Base-by-base conservation (phyloP, 345 rosid species). In the Trapa incisa region DNA sequence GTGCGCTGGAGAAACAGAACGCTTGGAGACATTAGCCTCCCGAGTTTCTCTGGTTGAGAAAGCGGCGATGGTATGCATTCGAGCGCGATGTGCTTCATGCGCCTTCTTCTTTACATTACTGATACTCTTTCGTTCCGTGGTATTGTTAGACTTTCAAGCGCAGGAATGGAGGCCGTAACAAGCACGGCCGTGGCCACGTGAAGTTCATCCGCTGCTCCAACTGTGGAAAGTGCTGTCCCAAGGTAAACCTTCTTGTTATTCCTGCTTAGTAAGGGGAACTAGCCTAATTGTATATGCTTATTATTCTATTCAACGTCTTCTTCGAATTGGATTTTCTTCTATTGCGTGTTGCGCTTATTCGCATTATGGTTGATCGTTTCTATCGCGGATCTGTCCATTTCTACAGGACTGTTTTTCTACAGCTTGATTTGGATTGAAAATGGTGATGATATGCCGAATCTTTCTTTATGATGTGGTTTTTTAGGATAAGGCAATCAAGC, bases 101-200 rank as follows among this genome's bases (percentile, higher is more conserved):
- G 7, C 8, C 60, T 54, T 0, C 32, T 35, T 14, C 52, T 0
- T 52, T 29, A 67, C 52, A 39, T 35, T 38, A 1, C 47, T 39
- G 4, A 13, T 50, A 3, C n/a, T 47, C 16, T 15, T 47, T 54
- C 37, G 45, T n/a, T 41, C 37, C 17, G 16, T 53, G 66, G 29
- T 17, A 22, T 36, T 53, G 42, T 10, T 67, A 91, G 97, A 87
- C 96, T 7, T 89, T 88, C 85, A 91, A 91, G 85, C 87, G 96
- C 13, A 82, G 96, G 79, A 91, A 88, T n/a, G 91, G 91, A 65
- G 97, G 96, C n/a, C 85, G 97, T 66, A 89, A 88, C 88, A 91
- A 91, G 29, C 29, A 22, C 29, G 29, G 29, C 29, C 29, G 29
- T 22, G 29, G 29, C 29, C 29, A 22, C 29, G 91, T 85, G 72